Conservation (phyloP, 2,329 filamentous ascomycete species). For the Pezizomycotina sp. region DNA sequence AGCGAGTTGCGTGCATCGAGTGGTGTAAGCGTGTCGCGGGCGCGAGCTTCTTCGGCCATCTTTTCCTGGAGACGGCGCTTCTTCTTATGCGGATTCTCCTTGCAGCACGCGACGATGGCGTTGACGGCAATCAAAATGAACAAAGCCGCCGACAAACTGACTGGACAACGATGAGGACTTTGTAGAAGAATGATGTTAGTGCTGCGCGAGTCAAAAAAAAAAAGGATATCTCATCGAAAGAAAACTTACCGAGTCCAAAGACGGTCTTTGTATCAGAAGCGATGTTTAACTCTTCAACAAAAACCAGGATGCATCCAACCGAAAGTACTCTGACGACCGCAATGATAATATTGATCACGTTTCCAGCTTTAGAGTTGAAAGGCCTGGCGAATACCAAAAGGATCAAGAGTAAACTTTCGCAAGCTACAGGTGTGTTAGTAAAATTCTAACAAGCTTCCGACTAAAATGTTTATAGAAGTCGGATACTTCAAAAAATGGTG, state of each 20-base stretch:
- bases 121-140: conserved; percentile 82
- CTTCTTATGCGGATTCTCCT: conserved; percentile 78
- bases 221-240: no score
- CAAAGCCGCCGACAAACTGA: conserved; percentile 65
- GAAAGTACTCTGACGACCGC: conserved; percentile 79
- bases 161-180: conserved; percentile 78
- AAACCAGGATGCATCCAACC: conserved; percentile 74
- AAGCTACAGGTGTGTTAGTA: no score
- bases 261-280: conserved; percentile 85
- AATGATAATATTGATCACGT: conserved; percentile 86
- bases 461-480: no score
- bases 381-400: conserved; percentile 73
- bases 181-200: conserved; percentile 2
- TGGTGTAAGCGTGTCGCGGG: conserved; percentile 58
- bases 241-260: conserved; percentile 35
- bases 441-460: no score
- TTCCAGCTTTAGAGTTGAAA: conserved; percentile 70
- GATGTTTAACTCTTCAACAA: conserved; percentile 83
- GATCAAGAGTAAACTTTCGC: conserved; percentile 63
- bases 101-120: conserved; percentile 63
- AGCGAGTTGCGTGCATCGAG: conserved; percentile 77
- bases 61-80: conserved; percentile 79
- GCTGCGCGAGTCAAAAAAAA: background rate
- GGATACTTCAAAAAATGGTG: no score
- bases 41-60: conserved; percentile 28